Evolutionary conservation across 2,329 filamentous ascomycete genomes (phyloP).

Genomic region (Exophiala sp.): DNA sequence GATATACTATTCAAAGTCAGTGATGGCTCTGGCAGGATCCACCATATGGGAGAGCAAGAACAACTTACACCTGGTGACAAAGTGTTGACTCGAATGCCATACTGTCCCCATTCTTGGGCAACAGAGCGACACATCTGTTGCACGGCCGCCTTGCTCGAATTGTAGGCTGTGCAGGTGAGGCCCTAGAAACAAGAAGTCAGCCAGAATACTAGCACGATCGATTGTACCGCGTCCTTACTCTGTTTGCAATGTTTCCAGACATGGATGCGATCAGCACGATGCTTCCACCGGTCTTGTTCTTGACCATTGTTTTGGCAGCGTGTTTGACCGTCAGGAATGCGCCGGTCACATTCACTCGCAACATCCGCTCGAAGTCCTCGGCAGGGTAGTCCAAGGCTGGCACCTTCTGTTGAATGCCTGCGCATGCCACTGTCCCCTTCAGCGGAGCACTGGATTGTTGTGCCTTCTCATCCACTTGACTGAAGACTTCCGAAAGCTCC

Average conservation of each 20-base stretch:
- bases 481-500: conserved; percentile 60
- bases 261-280: conserved; percentile 61
- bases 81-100: conserved; percentile 46
- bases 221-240: conserved; percentile 46
- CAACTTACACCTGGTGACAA: conserved; percentile 37
- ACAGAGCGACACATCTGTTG: conserved; percentile 44
- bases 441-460: conserved; percentile 50
- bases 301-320: conserved; percentile 46
- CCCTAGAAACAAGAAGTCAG: conserved; percentile 26
- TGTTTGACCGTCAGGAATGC: conserved; percentile 35
- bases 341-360: conserved; percentile 37
- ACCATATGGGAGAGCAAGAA: background rate
- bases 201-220: too few species aligned
- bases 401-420: conserved; percentile 40
- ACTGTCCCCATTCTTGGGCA: conserved; percentile 44
- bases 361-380: conserved; percentile 29
- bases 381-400: conserved; percentile 26
- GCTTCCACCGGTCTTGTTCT: conserved; percentile 51
- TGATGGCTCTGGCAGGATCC: background rate
- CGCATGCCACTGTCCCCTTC: conserved; percentile 48
- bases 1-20: conserved; percentile 34
- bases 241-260: conserved; percentile 56
- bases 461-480: conserved; percentile 63
- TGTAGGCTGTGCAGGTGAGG: conserved; percentile 46
- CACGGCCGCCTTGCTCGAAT: conserved; percentile 35